Evolutionary conservation across 116 monocot genomes (phyloP), one percentile per base, ranked within the genome.

Genomic region (Dioscorea cayenensis): DNA sequence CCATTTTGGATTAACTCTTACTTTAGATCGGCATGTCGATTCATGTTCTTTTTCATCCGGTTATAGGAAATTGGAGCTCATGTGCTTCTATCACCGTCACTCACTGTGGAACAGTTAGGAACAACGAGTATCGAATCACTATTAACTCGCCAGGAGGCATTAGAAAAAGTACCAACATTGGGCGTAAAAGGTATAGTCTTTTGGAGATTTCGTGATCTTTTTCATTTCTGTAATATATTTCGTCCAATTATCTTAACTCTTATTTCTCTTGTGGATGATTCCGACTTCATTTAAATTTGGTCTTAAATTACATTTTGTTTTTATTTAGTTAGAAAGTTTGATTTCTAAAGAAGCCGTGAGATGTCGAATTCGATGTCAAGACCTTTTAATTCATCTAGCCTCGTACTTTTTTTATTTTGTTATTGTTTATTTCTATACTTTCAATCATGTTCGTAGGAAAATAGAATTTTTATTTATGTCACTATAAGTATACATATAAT

Each of bases 141-240:
- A 63, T 76, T 86, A 72, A 85, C 76, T 63, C n/a, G 87, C 89
- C n/a, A 86, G 88, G 8, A 99, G 72, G 91, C 82, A 6, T 72
- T 99, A 72, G 94, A n/a, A 99, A 21, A 93, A 83, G 52, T 99
- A 91, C 70, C 91, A 87, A 70, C 73, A n/a, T 78, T 21, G 63
- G 59, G 77, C 85, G 25, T 86, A 89, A 69, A 99, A 87, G 91
- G 99, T 97, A 76, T 37, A 63, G 22, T 6, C 9, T n/a, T 43
- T 11, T 43, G 10, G 43, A 43, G 43, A 43, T 43, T 43, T 43
- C 43, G 29, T 29, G 29, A 43, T 43, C 43, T 43, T 43, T 12
- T 36, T 36, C 62, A 58, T 55, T 17, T 17, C 14, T 14, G 52
- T 55, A 17, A 14, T 55, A 17, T 55, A 17, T 55, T 14, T 55